Conservation (phyloP, 228 moss, liverwort and hornwort genomes). For the Sphagnum fallax region DNA sequence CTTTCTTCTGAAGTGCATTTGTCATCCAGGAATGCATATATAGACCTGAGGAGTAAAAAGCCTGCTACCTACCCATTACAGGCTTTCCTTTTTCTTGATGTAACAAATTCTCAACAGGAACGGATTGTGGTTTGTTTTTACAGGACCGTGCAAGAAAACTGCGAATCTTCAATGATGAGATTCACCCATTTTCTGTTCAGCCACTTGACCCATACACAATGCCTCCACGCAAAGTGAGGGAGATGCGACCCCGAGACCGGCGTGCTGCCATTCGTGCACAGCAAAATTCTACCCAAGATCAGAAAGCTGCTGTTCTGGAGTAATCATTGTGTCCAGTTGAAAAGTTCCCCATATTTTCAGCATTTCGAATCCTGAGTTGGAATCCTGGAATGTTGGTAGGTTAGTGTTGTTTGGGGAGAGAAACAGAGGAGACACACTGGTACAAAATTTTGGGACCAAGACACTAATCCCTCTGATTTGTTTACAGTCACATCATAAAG, state of each 20-base stretch:
- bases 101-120: too few species aligned
- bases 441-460: too few species aligned
- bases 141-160: slow-evolving; percentile 95
- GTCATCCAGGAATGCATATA: too few species aligned
- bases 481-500: too few species aligned
- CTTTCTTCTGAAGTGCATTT: not conserved
- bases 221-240: slow-evolving; percentile 88
- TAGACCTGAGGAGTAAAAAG: not conserved
- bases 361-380: too few species aligned
- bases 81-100: too few species aligned
- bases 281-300: slow-evolving; percentile 19
- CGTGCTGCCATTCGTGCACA: slow-evolving; percentile 62
- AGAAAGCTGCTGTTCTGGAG: not conserved
- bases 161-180: slow-evolving; percentile 74
- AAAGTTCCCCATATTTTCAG: too few species aligned
- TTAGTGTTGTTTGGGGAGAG: too few species aligned
- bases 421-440: too few species aligned
- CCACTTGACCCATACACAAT: slow-evolving; percentile 71
- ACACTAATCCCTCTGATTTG: too few species aligned
- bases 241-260: slow-evolving; percentile 81
- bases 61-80: too few species aligned
- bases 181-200: slow-evolving; percentile 72
- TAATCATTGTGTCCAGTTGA: not conserved
- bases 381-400: too few species aligned
- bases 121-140: not conserved